Base-by-base conservation (phyloP, 768 basidiomycete genomes). In the Boletus fagicola region DNA sequence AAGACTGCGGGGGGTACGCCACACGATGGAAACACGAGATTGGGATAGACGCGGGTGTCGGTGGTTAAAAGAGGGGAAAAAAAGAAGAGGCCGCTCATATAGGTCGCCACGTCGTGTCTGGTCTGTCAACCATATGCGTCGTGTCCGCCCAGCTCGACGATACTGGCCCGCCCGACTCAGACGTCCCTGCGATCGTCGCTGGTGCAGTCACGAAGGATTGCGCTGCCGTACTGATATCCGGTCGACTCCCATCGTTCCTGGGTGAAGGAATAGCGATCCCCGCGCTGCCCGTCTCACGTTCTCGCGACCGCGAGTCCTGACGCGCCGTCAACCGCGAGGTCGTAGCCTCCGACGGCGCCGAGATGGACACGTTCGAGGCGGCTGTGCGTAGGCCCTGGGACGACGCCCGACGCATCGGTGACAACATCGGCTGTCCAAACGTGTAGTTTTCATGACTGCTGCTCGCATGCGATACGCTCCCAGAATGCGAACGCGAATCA, bases 361-460 rank as follows among this genome's bases (percentile, higher is more conserved):
- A 61, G 18, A 64, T 20, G n/a, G 70, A 71, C 5, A 61, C 28
- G 12, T 55, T 62, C 12, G 71, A 71, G 9, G 56, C 3, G 5
- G 54, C 35, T 1, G 57, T 49, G 11, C 66, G 66, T 24, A 65
- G 52, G 8, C 65, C 64, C 15, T 56, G 66, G 0, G 65, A 56
- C 5, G 69, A 62, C 33, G 40, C 22, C 15, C 51, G 58, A 26
- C 24, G 57, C 68, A 68, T 68, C 11, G 68, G 68, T 8, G 47
- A 68, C 53, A 78, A 67, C 68, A 85, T 72, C 0, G 78, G 78
- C 40, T 83, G 79, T 13, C 90, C 90, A 71, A 91, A 92, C 10
- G 89, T 91, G 68, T 89, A 79, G 67, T 88, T 88, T 65, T 89
- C 87, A 0, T 78, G 76, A 47, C 79, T 82, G 62, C 78, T 80